These are phyloP conservation scores for Plenodomus lindquistii DNA, from an alignment of 2,329 filamentous ascomycete genomes.

Conservation along the genomic window DNA sequence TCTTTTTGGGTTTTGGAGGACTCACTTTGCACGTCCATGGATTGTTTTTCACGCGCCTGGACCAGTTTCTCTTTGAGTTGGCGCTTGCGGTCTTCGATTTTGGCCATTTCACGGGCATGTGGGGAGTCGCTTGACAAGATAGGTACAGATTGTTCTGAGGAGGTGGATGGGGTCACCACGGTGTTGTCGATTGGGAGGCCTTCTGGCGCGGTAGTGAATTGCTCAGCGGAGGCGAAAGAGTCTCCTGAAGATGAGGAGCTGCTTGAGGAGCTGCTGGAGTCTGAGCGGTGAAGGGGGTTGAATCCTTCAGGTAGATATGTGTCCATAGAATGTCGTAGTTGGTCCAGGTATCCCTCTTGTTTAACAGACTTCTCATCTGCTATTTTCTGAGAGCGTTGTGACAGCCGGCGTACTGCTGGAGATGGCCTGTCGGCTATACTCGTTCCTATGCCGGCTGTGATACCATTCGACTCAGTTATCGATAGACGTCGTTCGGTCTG, in stretches of 20 bases:
- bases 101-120: conserved; percentile 61
- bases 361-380: conserved; percentile 8
- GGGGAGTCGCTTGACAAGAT: conserved; percentile 14
- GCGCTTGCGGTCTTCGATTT: conserved; percentile 61
- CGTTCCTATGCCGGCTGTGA: conserved; percentile 42
- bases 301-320: conserved; percentile 25
- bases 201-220: conserved; percentile 44
- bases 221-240: conserved; percentile 50
- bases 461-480: conserved; percentile 38
- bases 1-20: conserved; percentile 52
- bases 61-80: conserved; percentile 65
- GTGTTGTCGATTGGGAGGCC: conserved; percentile 28
- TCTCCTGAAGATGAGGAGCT: conserved; percentile 30
- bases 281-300: conserved; percentile 31
- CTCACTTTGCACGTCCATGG: conserved; percentile 25
- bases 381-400: conserved; percentile 25
- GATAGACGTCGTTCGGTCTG: conserved; percentile 28
- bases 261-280: conserved; percentile 29
- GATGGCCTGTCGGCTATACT: conserved; percentile 41
- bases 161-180: conserved; percentile 30
- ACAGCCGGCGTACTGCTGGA: conserved; percentile 22
- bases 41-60: conserved; percentile 59
- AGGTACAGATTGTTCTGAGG: conserved; percentile 28
- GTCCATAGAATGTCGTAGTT: conserved; percentile 15
- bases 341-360: conserved; percentile 15